These are phyloP conservation scores for Neurospora sp. DNA, from an alignment of 495 filamentous ascomycete genomes.

Conservation along the genomic window DNA sequence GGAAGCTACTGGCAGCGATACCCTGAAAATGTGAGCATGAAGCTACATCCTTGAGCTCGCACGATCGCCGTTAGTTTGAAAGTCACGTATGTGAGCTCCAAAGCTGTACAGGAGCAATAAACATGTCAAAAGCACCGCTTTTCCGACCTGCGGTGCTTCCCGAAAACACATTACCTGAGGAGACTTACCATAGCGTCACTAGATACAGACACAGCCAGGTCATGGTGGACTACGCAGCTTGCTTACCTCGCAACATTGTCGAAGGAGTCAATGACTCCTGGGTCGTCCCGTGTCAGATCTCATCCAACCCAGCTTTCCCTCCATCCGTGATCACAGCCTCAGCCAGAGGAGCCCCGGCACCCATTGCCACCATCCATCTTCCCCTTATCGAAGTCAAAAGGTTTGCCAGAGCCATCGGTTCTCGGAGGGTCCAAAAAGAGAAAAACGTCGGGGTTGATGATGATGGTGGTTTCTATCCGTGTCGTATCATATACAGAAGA, in stretches of 20 bases:
- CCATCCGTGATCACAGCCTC: background rate
- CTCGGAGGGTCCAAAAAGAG: constrained; percentile 2
- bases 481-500: constrained; percentile 20
- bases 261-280: background rate
- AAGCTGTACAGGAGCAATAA: background rate
- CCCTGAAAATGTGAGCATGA: background rate
- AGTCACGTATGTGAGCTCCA: background rate
- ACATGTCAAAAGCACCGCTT: background rate
- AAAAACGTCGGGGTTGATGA: constrained; percentile 4
- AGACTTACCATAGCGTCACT: background rate
- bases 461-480: constrained; percentile 14
- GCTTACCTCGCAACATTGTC: background rate
- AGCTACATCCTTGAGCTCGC: background rate
- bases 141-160: background rate
- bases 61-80: background rate
- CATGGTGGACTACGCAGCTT: background rate
- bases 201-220: background rate
- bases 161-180: background rate
- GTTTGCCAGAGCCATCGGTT: background rate
- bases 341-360: background rate
- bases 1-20: background rate
- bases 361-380: background rate
- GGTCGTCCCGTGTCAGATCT: background rate
- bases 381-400: background rate
- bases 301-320: background rate